Base-by-base conservation (phyloP, 352 stramenopile species). In the Blastocystis sp. region DNA sequence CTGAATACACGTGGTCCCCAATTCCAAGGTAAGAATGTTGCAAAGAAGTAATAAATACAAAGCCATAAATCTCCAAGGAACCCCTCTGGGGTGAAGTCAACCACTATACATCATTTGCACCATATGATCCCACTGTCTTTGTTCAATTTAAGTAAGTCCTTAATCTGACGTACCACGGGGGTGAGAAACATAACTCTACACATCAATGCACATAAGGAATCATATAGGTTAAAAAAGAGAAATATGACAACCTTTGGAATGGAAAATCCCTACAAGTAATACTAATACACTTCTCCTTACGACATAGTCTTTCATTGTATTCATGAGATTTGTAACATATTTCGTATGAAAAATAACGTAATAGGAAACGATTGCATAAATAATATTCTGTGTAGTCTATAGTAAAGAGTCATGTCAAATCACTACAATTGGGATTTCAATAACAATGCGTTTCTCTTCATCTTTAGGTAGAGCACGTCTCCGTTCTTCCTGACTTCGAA, bases 1-100 rank as follows among this genome's bases (percentile, higher is more conserved):
- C 73, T 64, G 59, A 84, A 84, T 24, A 84, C 73, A 53, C 53
- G 48, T 13, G 73, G 73, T 19, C 73, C 73, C 73, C 73, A 68
- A n/a, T 84, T 84, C 48, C 30, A 68, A 11, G 73, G 73, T 0
- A 84, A 33, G n/a, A 84, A 33, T 4, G 73, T 69, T 27, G 53
- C 73, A 48, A 84, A 64, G 73, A 84, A 84, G 30, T 84, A 84
- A 42, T 84, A 84, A 1, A 84, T 42, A 30, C 42, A 66, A 22
- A 84, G 30, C 30, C 48, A 68, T 6, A 84, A 4, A 51, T 84
- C 73, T 11, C 73, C 73, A 11, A 84, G 27, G 59, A 84, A 42
- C 13, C 53, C 53, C 27, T 84, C 27, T 37, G 73, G 73, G 1
- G 53, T 68, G 53, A 53, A 84, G 66, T 84, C 73, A 15, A 84